phyloP scores from a whole-genome alignment of 768 basidiomycete genomes.

The Tricholoma matsutake region DNA sequence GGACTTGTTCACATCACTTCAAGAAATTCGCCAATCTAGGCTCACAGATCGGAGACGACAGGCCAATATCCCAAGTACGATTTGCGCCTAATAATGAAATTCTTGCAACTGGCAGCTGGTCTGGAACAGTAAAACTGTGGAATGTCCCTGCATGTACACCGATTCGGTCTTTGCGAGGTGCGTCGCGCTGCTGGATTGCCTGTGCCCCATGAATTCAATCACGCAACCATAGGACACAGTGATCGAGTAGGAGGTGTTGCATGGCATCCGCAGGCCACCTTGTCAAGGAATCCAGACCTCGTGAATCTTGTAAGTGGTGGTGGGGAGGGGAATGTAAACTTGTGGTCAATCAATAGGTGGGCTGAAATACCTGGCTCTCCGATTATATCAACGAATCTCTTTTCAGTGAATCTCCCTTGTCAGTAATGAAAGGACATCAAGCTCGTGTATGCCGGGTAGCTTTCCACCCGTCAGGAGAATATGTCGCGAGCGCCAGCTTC shows the following conservation, averaged over 20 bases:
- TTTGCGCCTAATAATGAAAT: constrained; percentile 90
- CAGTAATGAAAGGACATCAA: constrained; percentile 83
- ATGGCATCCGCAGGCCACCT: constrained; percentile 94
- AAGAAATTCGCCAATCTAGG: constrained; percentile 91
- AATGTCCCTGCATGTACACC: constrained; percentile 88
- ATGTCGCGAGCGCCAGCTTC: constrained; percentile 92
- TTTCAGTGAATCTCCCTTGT: constrained; percentile 78
- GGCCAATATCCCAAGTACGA: constrained; percentile 90
- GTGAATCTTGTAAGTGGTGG: constrained; percentile 92
- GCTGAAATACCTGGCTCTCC: constrained; percentile 11
- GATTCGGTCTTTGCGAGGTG: constrained; percentile 72
- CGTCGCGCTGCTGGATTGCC: constrained; percentile 8
- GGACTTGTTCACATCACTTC: not conserved
- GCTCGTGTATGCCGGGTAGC: constrained; percentile 91
- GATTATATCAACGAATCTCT: constrained; percentile 4
- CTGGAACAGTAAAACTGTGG: constrained; percentile 93
- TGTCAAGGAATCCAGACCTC: constrained; percentile 55
- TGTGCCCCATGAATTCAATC: constrained; percentile 9
- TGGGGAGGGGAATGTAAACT: constrained; percentile 78
- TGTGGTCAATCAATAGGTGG: constrained; percentile 88
- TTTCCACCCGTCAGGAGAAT: constrained; percentile 94
- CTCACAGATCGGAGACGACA: constrained; percentile 96
- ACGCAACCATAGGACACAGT: constrained; percentile 57
- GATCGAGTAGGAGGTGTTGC: constrained; percentile 95
- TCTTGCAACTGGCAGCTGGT: constrained; percentile 94